These are phyloP conservation scores for Zelopaecilomyces penicillatus DNA, from an alignment of 2,329 filamentous ascomycete genomes.

Conservation along the genomic window DNA sequence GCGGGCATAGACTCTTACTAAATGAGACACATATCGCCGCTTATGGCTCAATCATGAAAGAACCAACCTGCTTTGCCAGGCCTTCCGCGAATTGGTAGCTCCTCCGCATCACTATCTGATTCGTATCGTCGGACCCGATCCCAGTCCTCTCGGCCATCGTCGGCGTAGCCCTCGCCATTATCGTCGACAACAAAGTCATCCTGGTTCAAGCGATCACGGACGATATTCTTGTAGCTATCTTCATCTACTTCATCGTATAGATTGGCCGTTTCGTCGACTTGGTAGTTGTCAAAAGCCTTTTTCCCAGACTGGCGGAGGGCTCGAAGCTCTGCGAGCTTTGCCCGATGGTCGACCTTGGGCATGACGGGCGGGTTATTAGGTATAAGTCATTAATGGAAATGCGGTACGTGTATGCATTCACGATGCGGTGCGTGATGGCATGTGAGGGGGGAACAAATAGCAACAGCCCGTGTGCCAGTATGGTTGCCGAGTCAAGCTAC, in stretches of 20 bases:
- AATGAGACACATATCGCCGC: neutral
- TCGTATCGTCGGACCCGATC: conserved; percentile 61
- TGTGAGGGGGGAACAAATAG: too few species aligned
- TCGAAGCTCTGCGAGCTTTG: conserved; percentile 66
- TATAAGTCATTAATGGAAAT: conserved; percentile 4
- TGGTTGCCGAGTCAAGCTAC: too few species aligned
- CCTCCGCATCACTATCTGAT: conserved; percentile 58
- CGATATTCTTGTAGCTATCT: conserved; percentile 93
- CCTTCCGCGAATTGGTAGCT: conserved; percentile 33
- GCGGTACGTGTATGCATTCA: too few species aligned
- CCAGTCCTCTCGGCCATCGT: conserved; percentile 95
- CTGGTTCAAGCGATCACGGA: conserved; percentile 77
- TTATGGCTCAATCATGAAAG: too few species aligned
- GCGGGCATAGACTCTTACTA: neutral
- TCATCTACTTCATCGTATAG: conserved; percentile 97
- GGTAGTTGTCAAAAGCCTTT: conserved; percentile 79
- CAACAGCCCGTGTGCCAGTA: too few species aligned
- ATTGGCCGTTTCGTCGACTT: conserved; percentile 74
- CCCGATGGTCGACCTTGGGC: conserved; percentile 31
- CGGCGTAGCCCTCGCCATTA: conserved; percentile 92
- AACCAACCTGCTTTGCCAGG: conserved; percentile 43
- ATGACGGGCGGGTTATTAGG: conserved; percentile 18
- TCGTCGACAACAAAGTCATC: conserved; percentile 99
- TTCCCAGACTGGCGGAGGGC: conserved; percentile 83
- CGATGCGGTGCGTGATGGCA: too few species aligned